Evolutionary conservation across 139 green algal genomes (phyloP).

Genomic region (Pleodorina starrii): DNA sequence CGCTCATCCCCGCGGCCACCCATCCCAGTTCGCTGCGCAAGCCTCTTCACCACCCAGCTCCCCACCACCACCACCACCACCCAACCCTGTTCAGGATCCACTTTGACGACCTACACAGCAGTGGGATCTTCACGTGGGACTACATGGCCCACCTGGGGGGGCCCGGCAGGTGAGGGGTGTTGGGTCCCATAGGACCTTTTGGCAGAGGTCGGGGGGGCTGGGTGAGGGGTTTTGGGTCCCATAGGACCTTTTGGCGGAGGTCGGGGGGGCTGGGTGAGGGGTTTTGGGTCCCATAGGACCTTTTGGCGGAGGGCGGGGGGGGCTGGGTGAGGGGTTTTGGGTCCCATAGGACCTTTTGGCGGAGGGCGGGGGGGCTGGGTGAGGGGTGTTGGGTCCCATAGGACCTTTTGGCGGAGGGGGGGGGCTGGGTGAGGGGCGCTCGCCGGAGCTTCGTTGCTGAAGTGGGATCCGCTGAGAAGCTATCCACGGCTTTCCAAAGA

Average conservation of each 20-base stretch:
- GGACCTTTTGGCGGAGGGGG: neutral
- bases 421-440: neutral
- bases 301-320: neutral
- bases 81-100: conserved; percentile 47
- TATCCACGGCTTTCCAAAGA: neutral
- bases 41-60: too few relatives aligned
- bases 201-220: neutral
- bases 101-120: conserved; percentile 77
- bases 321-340: neutral
- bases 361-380: too few relatives aligned
- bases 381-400: neutral
- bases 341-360: neutral
- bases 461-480: neutral
- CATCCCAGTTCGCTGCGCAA: too few relatives aligned
- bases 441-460: neutral
- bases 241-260: neutral
- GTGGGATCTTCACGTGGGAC: conserved; percentile 74
- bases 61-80: neutral
- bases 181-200: neutral
- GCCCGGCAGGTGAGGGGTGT: conserved; percentile 13
- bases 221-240: neutral
- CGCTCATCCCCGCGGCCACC: too few relatives aligned
- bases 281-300: neutral
- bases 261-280: neutral
- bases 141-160: conserved; percentile 68